Evolutionary conservation across 148 eudicot species (phyloP), one percentile per base, ranked within the genome.

Genomic region (Nepenthes mirabilis): DNA sequence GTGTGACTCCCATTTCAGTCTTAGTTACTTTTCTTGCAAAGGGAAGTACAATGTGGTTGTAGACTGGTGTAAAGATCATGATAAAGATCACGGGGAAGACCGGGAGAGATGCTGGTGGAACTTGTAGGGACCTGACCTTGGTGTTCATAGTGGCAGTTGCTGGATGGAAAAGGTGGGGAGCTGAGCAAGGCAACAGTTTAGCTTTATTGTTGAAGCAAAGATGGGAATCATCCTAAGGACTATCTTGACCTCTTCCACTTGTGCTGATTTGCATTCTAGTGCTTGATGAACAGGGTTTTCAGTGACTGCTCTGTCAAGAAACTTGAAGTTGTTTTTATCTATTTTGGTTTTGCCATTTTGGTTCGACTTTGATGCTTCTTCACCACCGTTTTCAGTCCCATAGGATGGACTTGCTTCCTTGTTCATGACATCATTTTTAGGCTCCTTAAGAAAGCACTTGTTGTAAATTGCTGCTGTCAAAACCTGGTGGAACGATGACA

Each of bases 91-190:
- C 91, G 0, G 97, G 97, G 50, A 90, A 90, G 36, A 90, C 67
- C 1, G 97, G 97, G 6, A 90, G 88, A 58, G 97, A 86, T 37
- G 97, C 97, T 12, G 97, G 97, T 47, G 97, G 88, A 57, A 86
- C 80, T 57, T 11, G 69, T 45, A 90, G 64, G 50, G 78, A 67
- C 7, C 86, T 88, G 57, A 90, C 70, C 33, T 65, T 68, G 7
- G 88, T 86, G 72, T 86, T 74, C 97, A 90, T 90, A 34, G 95
- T 90, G 36, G 97, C 86, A 4, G 97, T 77, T 90, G 95, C 69
- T 90, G 97, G 66, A 90, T 74, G 6, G 97, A 90, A 59, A 90
- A 90, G 43, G 97, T 90, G 36, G 97, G 86, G 50, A 90, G 95
- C 69, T 90, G 95, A 34, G 97, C 97, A 2, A 90, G 83, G 82